Base-by-base conservation (phyloP, 2,329 filamentous ascomycete genomes). In the Epichloe amarillans region DNA sequence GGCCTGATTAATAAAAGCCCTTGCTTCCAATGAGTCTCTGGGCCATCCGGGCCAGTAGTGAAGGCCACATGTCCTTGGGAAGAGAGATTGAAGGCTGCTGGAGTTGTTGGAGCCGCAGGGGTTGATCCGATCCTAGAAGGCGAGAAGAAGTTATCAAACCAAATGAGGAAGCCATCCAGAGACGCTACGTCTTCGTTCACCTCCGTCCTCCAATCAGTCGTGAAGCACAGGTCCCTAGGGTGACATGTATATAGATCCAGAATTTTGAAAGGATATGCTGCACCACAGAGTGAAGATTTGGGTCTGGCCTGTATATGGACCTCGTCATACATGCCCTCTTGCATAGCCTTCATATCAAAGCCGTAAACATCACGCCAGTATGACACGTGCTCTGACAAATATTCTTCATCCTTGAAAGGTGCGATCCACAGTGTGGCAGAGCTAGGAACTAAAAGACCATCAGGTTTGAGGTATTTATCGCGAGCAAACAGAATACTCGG, bases 341-440 rank as follows among this genome's bases (percentile, higher is more conserved):
- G 83, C 91, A 97, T 96, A 55, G 86, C 81, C 59, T 79, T 82
- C 86, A 96, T 95, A 63, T 94, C 83, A 68, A 97, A 97, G 47
- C 90, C 91, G 66, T 97, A 96, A 5, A 97, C 86, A 60, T 93
- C 82, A 56, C 84, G 78, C 91, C 91, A 97, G 72, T 91, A 96
- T 19, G 80, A 72, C 55, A 93, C 77, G 65, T 86, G 83, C 51
- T 93, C 87, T 17, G 79, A 74, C 50, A 93, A 74, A 64, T 88
- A 91, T 50, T 88, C 86, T 0, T 79, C 72, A 64, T 95, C 88
- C 12, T 83, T 77, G 30, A 91, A 75, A 10, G 91, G 89, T 0
- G 89, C 88, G 50, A 95, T 74, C 66, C 86, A 86, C 58, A 97
- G 77, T 35, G 83, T 89, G 54, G 85, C 83, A 63, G 94, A 86